A percentile compares a stretch with the other conserved stretches of the same genome.
phyloP scores from a whole-genome alignment of 805 yeast species.

The Saturnispora hagleri region DNA sequence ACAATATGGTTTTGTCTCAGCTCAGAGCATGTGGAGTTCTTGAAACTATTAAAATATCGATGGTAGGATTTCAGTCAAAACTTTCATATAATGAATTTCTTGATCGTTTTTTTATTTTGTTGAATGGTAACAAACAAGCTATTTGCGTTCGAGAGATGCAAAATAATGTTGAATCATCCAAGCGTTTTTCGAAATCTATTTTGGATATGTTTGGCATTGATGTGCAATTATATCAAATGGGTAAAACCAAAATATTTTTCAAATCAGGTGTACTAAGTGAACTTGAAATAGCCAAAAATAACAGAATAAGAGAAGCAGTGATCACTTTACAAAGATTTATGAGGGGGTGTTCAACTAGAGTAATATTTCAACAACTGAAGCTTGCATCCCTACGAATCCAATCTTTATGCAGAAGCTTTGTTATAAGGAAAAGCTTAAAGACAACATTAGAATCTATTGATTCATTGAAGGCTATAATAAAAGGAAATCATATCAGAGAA shows the following conservation, averaged over 20 bases:
- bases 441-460: constrained; percentile 41
- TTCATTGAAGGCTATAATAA: constrained; percentile 37
- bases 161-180: constrained; percentile 42
- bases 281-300: constrained; percentile 74
- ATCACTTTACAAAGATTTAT: constrained; percentile 80
- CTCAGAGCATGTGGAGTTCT: constrained; percentile 97
- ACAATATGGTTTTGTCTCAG: constrained; percentile 89
- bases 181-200: constrained; percentile 58
- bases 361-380: constrained; percentile 44
- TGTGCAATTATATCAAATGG: constrained; percentile 68
- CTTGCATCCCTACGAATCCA: constrained; percentile 51
- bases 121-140: constrained; percentile 59
- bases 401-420: constrained; percentile 49
- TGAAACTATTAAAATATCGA: constrained; percentile 90
- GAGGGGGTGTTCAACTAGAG: constrained; percentile 53
- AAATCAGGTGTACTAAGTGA: constrained; percentile 94
- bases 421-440: constrained; percentile 44
- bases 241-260: constrained; percentile 88
- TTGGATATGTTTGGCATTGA: constrained; percentile 54
- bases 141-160: constrained; percentile 44
- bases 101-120: constrained; percentile 72
- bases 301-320: constrained; percentile 68
- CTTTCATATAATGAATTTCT: constrained; percentile 93
- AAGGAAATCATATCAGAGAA: constrained; percentile 44
- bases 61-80: constrained; percentile 97